Evolutionary conservation across 805 yeast species (phyloP).

Genomic region (Candida patagonica): DNA sequence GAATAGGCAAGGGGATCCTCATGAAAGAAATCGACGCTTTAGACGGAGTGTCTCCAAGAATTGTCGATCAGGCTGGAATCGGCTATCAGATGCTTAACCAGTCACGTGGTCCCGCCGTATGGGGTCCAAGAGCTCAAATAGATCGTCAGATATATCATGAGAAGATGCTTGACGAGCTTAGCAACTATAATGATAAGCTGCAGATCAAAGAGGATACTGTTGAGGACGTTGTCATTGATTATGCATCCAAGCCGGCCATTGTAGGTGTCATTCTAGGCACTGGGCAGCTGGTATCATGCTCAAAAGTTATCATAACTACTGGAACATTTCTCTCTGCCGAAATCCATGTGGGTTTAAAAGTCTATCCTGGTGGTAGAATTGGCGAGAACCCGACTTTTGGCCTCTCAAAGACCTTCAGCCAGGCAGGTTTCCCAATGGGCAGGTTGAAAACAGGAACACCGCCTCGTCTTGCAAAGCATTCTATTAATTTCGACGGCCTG

Average conservation of each 20-base stretch:
- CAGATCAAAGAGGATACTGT: slow-evolving; percentile 65
- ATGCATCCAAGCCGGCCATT: slow-evolving; percentile 28
- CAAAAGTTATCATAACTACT: slow-evolving; percentile 78
- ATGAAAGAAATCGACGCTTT: slow-evolving; percentile 90
- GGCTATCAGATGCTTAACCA: slow-evolving; percentile 81
- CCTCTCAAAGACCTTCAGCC: slow-evolving; percentile 63
- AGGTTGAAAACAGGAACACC: slow-evolving; percentile 97
- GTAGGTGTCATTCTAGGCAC: slow-evolving; percentile 65
- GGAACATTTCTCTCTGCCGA: slow-evolving; percentile 95
- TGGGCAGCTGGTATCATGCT: slow-evolving; percentile 52
- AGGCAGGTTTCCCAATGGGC: slow-evolving; percentile 76
- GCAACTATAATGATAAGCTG: slow-evolving; percentile 44
- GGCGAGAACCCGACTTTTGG: slow-evolving; percentile 92
- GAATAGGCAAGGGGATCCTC: slow-evolving; percentile 94
- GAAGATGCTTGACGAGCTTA: slow-evolving; percentile 68
- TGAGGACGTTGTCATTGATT: slow-evolving; percentile 67
- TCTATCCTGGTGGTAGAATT: slow-evolving; percentile 83
- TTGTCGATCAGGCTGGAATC: slow-evolving; percentile 90
- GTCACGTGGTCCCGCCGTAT: slow-evolving; percentile 91
- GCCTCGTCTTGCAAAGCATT: slow-evolving; percentile 64
- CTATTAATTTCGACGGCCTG: slow-evolving; percentile 61
- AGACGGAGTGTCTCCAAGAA: slow-evolving; percentile 80
- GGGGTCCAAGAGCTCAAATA: slow-evolving; percentile 97
- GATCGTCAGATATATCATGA: slow-evolving; percentile 69
- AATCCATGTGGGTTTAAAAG: slow-evolving; percentile 77